A percentile compares a stretch with the other conserved stretches of the same genome.
phyloP scores from a whole-genome alignment of 2,329 filamentous ascomycete genomes.

The Aspergillus amoenus region DNA sequence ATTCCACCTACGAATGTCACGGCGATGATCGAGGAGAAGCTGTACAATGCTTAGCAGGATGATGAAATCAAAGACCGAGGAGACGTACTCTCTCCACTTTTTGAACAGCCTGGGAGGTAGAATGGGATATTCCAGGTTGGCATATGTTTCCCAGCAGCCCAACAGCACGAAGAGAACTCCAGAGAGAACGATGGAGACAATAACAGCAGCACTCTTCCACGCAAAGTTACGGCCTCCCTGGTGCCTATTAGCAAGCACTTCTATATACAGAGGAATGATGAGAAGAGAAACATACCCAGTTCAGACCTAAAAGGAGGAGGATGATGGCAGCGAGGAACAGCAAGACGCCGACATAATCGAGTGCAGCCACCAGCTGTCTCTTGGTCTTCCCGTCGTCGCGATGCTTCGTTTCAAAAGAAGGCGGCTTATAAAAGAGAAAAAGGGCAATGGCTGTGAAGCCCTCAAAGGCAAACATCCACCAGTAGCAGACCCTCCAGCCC shows the following conservation, averaged over 20 bases:
- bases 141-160: background rate
- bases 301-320: background rate
- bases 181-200: background rate
- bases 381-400: background rate
- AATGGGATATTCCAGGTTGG: background rate
- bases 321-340: background rate
- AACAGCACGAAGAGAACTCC: background rate
- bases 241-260: background rate
- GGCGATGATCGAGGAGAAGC: background rate
- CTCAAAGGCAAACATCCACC: conserved; percentile 1
- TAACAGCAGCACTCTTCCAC: background rate
- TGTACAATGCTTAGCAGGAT: background rate
- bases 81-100: background rate
- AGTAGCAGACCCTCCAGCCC: background rate
- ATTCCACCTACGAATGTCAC: background rate
- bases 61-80: too few species aligned
- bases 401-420: background rate
- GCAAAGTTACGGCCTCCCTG: background rate
- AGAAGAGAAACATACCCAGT: background rate
- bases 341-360: background rate
- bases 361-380: background rate
- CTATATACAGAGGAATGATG: background rate
- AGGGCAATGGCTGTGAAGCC: background rate
- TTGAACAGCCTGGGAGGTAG: background rate
- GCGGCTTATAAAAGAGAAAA: background rate